Evolutionary conservation across 352 stramenopile genomes (phyloP).

Genomic region (Phytophthora hibernalis): DNA sequence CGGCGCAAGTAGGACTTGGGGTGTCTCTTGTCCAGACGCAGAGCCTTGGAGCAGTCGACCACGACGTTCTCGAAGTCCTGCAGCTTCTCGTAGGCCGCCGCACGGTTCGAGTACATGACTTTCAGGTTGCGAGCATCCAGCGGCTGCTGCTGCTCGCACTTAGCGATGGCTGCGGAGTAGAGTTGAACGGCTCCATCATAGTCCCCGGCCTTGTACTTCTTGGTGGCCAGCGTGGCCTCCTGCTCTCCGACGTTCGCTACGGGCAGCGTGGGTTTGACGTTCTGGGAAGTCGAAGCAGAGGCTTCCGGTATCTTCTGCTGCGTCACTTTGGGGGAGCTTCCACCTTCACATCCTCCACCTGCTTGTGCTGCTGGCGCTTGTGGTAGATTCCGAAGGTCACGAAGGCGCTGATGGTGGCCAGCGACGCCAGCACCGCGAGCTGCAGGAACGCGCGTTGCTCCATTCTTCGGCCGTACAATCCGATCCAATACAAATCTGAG

Average conservation of each 20-base stretch:
- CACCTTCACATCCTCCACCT: conserved; percentile 31
- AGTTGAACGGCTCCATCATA: conserved; percentile 75
- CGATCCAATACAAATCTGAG: conserved; percentile 17
- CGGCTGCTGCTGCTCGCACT: conserved; percentile 61
- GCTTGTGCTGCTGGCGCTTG: conserved; percentile 49
- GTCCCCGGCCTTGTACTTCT: conserved; percentile 81
- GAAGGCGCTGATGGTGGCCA: conserved; percentile 72
- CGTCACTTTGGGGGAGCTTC: conserved; percentile 20
- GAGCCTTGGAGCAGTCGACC: conserved; percentile 62
- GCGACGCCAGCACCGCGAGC: conserved; percentile 73
- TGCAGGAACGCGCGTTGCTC: conserved; percentile 66
- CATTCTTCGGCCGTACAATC: conserved; percentile 33
- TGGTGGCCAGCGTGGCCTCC: conserved; percentile 72
- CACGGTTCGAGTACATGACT: conserved; percentile 88
- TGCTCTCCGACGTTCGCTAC: conserved; percentile 58
- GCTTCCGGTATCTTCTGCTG: conserved; percentile 33
- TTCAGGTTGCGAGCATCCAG: conserved; percentile 81
- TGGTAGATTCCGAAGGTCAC: conserved; percentile 61
- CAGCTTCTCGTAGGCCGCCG: conserved; percentile 75
- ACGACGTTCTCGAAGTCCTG: conserved; percentile 70
- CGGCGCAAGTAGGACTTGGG: conserved; percentile 80
- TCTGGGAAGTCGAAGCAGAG: conserved; percentile 36
- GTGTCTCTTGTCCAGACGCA: conserved; percentile 75
- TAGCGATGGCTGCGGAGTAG: conserved; percentile 70
- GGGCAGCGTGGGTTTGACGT: conserved; percentile 16